Percentiles rank a stretch among this genome's conserved stretches.
Evolutionary conservation across 2,329 filamentous ascomycete species (phyloP).

Genomic region (Cytospora schulzeri): DNA sequence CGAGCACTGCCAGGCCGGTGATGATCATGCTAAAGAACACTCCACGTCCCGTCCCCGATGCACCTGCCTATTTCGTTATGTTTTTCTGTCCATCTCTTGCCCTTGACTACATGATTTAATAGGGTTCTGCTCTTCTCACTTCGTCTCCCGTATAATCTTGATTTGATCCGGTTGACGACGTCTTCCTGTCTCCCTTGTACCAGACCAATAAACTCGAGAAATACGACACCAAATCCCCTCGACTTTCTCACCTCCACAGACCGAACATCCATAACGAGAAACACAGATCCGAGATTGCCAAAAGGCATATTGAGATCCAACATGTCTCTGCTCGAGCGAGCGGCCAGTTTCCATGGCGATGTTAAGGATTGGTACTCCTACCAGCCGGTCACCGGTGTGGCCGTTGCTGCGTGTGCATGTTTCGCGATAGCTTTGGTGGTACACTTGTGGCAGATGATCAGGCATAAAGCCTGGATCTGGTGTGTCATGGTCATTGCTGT

Average conservation of each 20-base stretch:
- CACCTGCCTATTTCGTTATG: slow-evolving; percentile 22
- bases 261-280: neutral
- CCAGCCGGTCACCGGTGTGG: slow-evolving; percentile 33
- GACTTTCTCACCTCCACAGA: neutral
- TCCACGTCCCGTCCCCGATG: slow-evolving; percentile 8
- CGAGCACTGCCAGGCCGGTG: neutral
- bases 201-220: neutral
- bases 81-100: neutral
- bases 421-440: slow-evolving; percentile 33
- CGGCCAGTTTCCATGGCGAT: slow-evolving; percentile 7
- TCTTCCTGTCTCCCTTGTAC: neutral
- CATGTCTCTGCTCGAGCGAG: neutral
- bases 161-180: slow-evolving; percentile 11
- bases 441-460: slow-evolving; percentile 33
- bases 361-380: slow-evolving; percentile 31
- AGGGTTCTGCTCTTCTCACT: slow-evolving; percentile 2
- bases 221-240: neutral
- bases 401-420: slow-evolving; percentile 33
- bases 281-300: neutral
- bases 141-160: neutral
- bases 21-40: slow-evolving; percentile 14
- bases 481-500: slow-evolving; percentile 35
- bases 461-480: slow-evolving; percentile 37
- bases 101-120: slow-evolving; percentile 1
- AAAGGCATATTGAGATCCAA: neutral